Conservation (phyloP, 345 rosid genomes). For the Eucalyptus globulus region DNA sequence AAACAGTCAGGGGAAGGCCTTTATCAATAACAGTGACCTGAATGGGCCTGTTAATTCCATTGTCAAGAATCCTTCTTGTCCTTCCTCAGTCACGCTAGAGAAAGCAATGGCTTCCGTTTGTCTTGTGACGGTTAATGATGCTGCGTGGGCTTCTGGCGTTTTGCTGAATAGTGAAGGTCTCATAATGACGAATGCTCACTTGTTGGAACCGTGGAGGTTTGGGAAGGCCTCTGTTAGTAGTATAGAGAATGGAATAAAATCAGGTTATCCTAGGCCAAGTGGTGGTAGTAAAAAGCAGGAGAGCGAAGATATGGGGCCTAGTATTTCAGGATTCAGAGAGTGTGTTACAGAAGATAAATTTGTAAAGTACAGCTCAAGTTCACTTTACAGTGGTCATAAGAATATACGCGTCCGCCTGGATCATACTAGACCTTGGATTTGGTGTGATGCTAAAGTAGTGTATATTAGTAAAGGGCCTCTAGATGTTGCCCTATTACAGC, state of each 20-base stretch:
- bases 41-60: slow-evolving; percentile 2
- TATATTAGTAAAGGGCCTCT: slow-evolving; percentile 67
- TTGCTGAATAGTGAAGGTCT: slow-evolving; percentile 75
- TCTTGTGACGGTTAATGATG: slow-evolving; percentile 61
- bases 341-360: background rate
- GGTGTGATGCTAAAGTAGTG: slow-evolving; percentile 69
- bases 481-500: slow-evolving; percentile 81
- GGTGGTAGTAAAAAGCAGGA: slow-evolving; percentile 9
- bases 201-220: slow-evolving; percentile 94
- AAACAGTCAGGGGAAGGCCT: slow-evolving; percentile 29
- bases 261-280: background rate
- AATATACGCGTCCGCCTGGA: slow-evolving; percentile 62
- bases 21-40: slow-evolving; percentile 6
- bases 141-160: slow-evolving; percentile 94
- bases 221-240: slow-evolving; percentile 49
- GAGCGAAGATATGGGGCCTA: slow-evolving; percentile 3
- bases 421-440: slow-evolving; percentile 59
- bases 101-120: slow-evolving; percentile 68
- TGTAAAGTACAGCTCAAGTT: slow-evolving; percentile 14
- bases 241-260: slow-evolving; percentile 6
- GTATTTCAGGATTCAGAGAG: background rate
- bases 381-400: slow-evolving; percentile 17
- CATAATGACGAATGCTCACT: slow-evolving; percentile 87
- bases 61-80: background rate
- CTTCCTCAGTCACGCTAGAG: slow-evolving; percentile 21